Percentiles rank a stretch among this genome's conserved stretches.
Evolutionary conservation across 2,329 filamentous ascomycete species (phyloP).

Genomic region (Fusarium nisikadoi): DNA sequence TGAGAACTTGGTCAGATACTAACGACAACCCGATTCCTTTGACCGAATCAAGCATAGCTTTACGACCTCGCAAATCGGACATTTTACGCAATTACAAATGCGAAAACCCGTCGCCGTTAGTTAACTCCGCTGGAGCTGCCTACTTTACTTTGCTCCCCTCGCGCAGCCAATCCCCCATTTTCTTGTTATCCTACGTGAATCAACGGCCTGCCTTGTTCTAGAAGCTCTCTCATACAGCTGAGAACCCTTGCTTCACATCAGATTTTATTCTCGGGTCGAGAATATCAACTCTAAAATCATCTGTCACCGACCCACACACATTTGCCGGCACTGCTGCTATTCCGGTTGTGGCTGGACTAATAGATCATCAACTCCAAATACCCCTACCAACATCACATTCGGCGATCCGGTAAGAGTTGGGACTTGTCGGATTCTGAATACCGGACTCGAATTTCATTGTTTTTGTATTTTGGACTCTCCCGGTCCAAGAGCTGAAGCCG

Average conservation of each 20-base stretch:
- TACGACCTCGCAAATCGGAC: slow-evolving; percentile 37
- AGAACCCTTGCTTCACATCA: slow-evolving; percentile 5
- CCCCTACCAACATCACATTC: slow-evolving; percentile 13
- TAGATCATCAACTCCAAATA: slow-evolving; percentile 27
- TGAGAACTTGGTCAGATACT: slow-evolving; percentile 28
- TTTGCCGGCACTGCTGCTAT: slow-evolving; percentile 30
- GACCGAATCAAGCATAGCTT: slow-evolving; percentile 23
- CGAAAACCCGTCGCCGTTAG: slow-evolving; percentile 36
- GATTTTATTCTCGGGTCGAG: neutral
- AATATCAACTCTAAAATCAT: slow-evolving; percentile 8
- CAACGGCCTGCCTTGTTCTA: slow-evolving; percentile 1
- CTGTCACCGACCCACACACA: slow-evolving; percentile 39
- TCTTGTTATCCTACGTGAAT: slow-evolving; percentile 15
- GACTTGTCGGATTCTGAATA: slow-evolving; percentile 7
- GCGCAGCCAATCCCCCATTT: slow-evolving; percentile 22
- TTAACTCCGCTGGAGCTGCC: slow-evolving; percentile 34
- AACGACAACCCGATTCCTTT: slow-evolving; percentile 11
- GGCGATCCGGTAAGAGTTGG: slow-evolving; percentile 6
- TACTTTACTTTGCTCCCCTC: slow-evolving; percentile 13
- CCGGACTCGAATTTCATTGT: slow-evolving; percentile 1
- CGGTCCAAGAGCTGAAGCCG: slow-evolving; percentile 36
- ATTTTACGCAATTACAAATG: slow-evolving; percentile 37
- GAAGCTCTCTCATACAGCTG: slow-evolving; percentile 1
- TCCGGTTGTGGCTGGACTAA: slow-evolving; percentile 42
- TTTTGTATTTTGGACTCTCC: slow-evolving; percentile 23